Percentiles rank a stretch among this genome's conserved stretches.
phyloP scores from a whole-genome alignment of 345 rosid species.

The Eucalyptus leucophloia region DNA sequence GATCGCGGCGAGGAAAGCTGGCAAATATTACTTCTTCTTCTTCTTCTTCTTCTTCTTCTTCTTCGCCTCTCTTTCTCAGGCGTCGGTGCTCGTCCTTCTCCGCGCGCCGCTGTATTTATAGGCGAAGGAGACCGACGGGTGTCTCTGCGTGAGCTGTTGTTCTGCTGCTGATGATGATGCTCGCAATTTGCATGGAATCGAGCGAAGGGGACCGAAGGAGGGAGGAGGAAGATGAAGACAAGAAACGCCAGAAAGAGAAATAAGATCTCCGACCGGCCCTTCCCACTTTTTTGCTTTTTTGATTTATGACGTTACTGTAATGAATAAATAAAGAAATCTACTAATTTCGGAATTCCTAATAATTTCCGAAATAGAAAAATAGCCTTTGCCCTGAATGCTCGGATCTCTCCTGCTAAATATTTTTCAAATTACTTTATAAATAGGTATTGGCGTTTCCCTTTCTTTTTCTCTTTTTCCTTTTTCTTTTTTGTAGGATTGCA shows the following conservation, averaged over 20 bases:
- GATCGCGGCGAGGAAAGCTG: not conserved
- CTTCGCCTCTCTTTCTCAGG: not conserved
- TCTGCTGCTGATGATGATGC: not conserved
- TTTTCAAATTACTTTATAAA: not conserved
- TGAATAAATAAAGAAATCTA: not conserved
- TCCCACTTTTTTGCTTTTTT: not conserved
- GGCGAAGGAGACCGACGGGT: not conserved
- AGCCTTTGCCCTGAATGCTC: not conserved
- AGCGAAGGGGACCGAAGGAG: not conserved
- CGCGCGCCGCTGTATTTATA: not conserved
- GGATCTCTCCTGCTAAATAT: not conserved
- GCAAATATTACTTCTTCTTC: too few relatives aligned
- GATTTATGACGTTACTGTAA: not conserved
- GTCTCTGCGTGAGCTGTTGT: not conserved
- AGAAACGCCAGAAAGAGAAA: not conserved
- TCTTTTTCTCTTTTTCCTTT: not conserved
- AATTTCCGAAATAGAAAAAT: not conserved
- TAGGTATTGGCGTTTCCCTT: not conserved
- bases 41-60: too few relatives aligned
- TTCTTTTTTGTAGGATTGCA: too few relatives aligned
- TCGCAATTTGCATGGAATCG: not conserved
- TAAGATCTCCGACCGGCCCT: not conserved
- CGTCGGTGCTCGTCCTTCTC: not conserved
- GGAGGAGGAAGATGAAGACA: not conserved
- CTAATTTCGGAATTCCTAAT: not conserved